Evolutionary conservation across 2,329 filamentous ascomycete genomes (phyloP), one percentile per base, ranked within the genome.

Genomic region (Xylaria multiplex): DNA sequence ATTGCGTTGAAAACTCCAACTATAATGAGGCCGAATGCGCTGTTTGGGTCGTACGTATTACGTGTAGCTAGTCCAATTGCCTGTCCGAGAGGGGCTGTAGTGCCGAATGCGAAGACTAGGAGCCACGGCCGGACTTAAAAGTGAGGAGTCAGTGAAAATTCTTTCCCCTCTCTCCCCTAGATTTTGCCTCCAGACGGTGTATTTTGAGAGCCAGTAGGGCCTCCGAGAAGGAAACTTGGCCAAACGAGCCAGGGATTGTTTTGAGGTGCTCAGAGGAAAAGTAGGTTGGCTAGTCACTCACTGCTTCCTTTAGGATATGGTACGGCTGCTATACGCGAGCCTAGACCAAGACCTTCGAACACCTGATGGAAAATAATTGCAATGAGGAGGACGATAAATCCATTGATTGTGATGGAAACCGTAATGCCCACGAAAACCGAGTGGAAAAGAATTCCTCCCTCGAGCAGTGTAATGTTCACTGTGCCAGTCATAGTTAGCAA

Each of bases 381-480:
- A 54, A 91, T 80, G 7, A 92, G 82, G 3, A 92, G 83, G 30
- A 92, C 82, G 62, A 89, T 77, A 76, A 91, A 92, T 3, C 88
- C 86, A 1, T 90, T 87, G 1, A 86, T 86, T 22, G 89, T 89
- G 69, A 92, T 90, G 30, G 88, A 90, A 30, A 92, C 79, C 0
- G 90, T 91, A 83, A 92, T 90, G 64, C 90, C 90, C 63, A 92
- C 90, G 76, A 92, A 92, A 65, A 93, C 85, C 67, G 88, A 91
- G 79, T 93, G 91, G 76, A 93, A 93, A 11, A 93, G 82, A 69
- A 93, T 93, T 67, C 91, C 91, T 63, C 91, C 89, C 77, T 93
- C 91, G 5, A 93, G 84, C 2, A 93, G 84, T 4, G 91, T 86
- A 70, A 92, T 92, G 78, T 93, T 91, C 72, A 92, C 63, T 65